Conservation (phyloP, 192 early-diverging fungal species). For the Rhizophagus clarus region DNA sequence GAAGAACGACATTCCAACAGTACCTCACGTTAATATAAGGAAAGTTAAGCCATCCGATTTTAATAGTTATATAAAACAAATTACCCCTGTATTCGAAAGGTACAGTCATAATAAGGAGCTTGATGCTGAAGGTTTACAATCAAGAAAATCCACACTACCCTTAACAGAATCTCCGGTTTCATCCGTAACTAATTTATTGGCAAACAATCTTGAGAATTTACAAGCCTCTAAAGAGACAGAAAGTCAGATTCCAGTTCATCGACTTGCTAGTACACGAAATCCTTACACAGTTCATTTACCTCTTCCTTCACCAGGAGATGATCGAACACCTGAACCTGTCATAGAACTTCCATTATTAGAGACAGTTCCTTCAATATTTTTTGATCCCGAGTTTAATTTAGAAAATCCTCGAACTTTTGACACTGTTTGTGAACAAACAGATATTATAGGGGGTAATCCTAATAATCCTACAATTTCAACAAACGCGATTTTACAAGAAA, state of each 20-base stretch:
- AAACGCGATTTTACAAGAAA: slow-evolving; percentile 82
- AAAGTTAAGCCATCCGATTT: slow-evolving; percentile 79
- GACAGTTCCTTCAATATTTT: slow-evolving; percentile 87
- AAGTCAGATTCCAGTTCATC: slow-evolving; percentile 49
- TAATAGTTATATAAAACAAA: slow-evolving; percentile 76
- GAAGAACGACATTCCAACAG: slow-evolving; percentile 57
- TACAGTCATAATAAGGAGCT: slow-evolving; percentile 69
- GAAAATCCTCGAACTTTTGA: slow-evolving; percentile 90
- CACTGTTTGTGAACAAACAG: slow-evolving; percentile 73
- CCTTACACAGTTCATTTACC: slow-evolving; percentile 54
- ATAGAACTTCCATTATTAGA: slow-evolving; percentile 73
- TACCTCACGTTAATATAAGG: slow-evolving; percentile 62
- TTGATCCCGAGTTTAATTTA: slow-evolving; percentile 81
- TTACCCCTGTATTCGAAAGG: slow-evolving; percentile 76
- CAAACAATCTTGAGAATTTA: slow-evolving; percentile 40
- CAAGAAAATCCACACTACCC: slow-evolving; percentile 47
- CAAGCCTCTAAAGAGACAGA: slow-evolving; percentile 53
- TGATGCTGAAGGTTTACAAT: slow-evolving; percentile 26
- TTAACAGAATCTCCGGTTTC: slow-evolving; percentile 52
- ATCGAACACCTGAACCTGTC: slow-evolving; percentile 37
- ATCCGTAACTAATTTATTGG: slow-evolving; percentile 43
- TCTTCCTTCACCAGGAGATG: slow-evolving; percentile 41
- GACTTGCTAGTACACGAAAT: slow-evolving; percentile 48
- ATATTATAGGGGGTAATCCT: slow-evolving; percentile 52
- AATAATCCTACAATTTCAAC: slow-evolving; percentile 56